Conservation (phyloP, 352 stramenopile genomes). For the Plasmopara viticola region DNA sequence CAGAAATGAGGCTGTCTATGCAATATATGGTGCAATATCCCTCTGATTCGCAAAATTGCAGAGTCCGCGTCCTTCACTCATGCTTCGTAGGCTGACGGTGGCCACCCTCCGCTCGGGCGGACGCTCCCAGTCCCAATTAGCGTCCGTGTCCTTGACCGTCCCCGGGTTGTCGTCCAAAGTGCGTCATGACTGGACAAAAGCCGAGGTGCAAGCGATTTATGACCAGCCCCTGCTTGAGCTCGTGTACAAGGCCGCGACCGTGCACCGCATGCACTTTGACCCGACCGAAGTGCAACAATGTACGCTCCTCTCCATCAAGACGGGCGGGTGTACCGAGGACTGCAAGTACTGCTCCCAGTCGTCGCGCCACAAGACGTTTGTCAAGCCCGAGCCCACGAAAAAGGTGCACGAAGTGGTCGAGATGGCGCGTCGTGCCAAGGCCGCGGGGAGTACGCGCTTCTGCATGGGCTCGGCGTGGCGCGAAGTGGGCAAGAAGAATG, state of each 20-base stretch:
- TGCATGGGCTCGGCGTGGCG: conserved; percentile 98
- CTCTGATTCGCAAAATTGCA: too few relatives aligned
- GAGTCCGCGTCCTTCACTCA: too few relatives aligned
- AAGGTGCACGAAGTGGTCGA: conserved; percentile 95
- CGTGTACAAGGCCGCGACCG: conserved; percentile 93
- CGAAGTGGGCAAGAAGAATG: conserved; percentile 97
- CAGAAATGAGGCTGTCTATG: too few relatives aligned
- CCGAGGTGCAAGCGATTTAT: conserved; percentile 93
- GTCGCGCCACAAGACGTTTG: conserved; percentile 96
- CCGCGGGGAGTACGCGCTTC: conserved; percentile 94
- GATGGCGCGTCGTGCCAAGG: conserved; percentile 92
- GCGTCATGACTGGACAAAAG: conserved; percentile 90
- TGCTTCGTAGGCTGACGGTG: too few relatives aligned
- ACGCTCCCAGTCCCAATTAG: conserved; percentile 21
- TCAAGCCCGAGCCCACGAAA: conserved; percentile 96
- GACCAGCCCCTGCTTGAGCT: conserved; percentile 95
- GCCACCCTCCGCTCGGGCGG: too few relatives aligned
- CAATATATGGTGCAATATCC: too few relatives aligned
- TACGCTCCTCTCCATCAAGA: conserved; percentile 97
- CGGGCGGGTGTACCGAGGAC: conserved; percentile 91
- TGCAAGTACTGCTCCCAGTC: conserved; percentile 97
- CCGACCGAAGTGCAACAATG: conserved; percentile 96
- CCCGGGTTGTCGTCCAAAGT: conserved; percentile 61
- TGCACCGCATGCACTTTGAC: conserved; percentile 98
- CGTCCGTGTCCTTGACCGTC: conserved; percentile 47